These are phyloP conservation scores for Pleurotus pulmonarius DNA, from an alignment of 768 basidiomycete genomes.

Conservation along the genomic window DNA sequence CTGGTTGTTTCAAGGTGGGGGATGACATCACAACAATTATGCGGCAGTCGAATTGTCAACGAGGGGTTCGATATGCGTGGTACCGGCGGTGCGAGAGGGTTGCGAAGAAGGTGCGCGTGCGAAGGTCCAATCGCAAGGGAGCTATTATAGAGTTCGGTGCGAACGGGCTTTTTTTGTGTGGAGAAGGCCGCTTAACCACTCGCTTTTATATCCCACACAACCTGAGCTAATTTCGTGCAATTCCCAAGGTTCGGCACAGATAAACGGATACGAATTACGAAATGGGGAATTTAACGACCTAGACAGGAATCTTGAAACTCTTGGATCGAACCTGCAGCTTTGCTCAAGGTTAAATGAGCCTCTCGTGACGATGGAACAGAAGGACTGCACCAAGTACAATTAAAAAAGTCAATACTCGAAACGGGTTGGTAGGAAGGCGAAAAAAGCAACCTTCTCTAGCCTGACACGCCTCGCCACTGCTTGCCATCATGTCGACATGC, in stretches of 20 bases:
- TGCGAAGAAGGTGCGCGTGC: too few relatives aligned
- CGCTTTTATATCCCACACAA: neutral
- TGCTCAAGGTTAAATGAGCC: neutral
- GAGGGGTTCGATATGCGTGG: neutral
- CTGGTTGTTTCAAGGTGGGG: neutral
- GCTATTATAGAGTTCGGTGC: too few relatives aligned
- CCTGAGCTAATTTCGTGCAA: neutral
- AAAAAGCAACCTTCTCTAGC: too few relatives aligned
- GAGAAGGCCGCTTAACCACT: neutral
- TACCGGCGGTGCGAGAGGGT: too few relatives aligned
- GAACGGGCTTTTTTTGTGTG: too few relatives aligned
- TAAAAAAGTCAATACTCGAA: neutral
- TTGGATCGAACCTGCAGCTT: neutral
- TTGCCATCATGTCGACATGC: too few relatives aligned
- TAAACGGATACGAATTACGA: constrained; percentile 2
- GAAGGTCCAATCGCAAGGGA: too few relatives aligned
- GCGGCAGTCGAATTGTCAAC: neutral
- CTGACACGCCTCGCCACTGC: too few relatives aligned
- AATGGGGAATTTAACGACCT: constrained; percentile 3
- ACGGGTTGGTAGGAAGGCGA: too few relatives aligned
- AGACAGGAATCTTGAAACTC: constrained; percentile 2
- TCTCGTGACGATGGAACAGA: neutral
- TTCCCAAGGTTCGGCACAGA: constrained; percentile 1
- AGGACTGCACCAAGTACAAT: neutral
- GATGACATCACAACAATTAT: neutral